Conservation (phyloP, 768 basidiomycete genomes). For the Kwoniella europaea region DNA sequence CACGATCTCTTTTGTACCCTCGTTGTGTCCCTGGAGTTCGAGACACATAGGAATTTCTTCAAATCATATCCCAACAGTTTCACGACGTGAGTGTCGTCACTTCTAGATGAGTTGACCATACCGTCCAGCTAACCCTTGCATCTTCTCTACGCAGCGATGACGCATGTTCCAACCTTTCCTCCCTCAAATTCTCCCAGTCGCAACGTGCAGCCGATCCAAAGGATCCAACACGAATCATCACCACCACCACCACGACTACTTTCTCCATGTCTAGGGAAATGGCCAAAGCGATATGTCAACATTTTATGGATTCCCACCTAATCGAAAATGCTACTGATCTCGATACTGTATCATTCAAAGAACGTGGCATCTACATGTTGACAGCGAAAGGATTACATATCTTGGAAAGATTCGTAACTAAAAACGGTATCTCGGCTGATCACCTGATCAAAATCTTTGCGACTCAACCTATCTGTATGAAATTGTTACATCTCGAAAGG, state of each 20-base stretch:
- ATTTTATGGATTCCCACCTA: constrained; percentile 98
- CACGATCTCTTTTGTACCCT: constrained; percentile 97
- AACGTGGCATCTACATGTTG: constrained; percentile 91
- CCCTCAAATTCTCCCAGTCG: constrained; percentile 98
- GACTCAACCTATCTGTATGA: constrained; percentile 94
- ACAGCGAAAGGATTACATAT: constrained; percentile 98
- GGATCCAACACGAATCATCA: constrained; percentile 96
- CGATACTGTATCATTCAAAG: constrained; percentile 88
- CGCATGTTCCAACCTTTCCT: constrained; percentile 87
- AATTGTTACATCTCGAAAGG: constrained; percentile 94
- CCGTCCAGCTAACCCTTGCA: constrained; percentile 4
- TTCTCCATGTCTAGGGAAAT: constrained; percentile 99
- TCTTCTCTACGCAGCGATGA: constrained; percentile 70
- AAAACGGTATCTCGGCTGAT: constrained; percentile 96
- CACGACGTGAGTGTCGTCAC: constrained; percentile 74
- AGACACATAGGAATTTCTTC: constrained; percentile 93
- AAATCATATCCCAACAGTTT: constrained; percentile 92
- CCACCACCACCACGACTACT: constrained; percentile 98
- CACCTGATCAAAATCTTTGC: constrained; percentile 87
- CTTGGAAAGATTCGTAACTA: constrained; percentile 98
- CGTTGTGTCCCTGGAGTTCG: constrained; percentile 86
- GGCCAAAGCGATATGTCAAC: constrained; percentile 99
- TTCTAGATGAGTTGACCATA: neutral
- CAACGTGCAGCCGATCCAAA: constrained; percentile 97
- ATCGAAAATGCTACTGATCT: constrained; percentile 96